phyloP scores from a whole-genome alignment of 108 stramenopile genomes.

The Cafeteria roenbergensis region DNA sequence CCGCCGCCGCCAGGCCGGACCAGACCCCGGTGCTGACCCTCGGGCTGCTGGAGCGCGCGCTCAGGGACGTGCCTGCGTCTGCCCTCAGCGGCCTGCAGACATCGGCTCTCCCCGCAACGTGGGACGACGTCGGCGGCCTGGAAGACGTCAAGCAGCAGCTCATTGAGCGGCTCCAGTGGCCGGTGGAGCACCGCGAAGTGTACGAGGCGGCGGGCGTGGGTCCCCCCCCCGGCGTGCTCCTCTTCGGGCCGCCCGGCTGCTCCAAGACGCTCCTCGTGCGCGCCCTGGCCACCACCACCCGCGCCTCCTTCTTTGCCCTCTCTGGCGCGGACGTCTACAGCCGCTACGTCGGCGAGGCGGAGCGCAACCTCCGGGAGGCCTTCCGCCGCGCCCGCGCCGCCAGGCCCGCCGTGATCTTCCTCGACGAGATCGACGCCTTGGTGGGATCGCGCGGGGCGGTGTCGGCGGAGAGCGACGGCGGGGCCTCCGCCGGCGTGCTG shows the following conservation, averaged over 20 bases:
- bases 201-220: slow-evolving; percentile 27
- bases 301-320: slow-evolving; percentile 15
- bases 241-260: slow-evolving; percentile 55
- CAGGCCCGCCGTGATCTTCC: slow-evolving; percentile 43
- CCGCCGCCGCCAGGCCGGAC: too few species aligned
- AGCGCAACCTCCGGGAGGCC: slow-evolving; percentile 30
- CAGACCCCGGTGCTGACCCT: too few species aligned
- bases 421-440: slow-evolving; percentile 51
- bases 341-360: slow-evolving; percentile 18
- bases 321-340: slow-evolving; percentile 15
- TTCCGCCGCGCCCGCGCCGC: slow-evolving; percentile 33
- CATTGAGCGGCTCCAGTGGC: slow-evolving; percentile 40
- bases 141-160: slow-evolving; percentile 37
- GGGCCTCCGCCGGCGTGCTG: slow-evolving; percentile 37
- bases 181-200: slow-evolving; percentile 28
- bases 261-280: slow-evolving; percentile 14
- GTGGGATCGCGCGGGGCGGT: slow-evolving; percentile 32
- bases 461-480: slow-evolving; percentile 26
- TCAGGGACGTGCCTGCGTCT: too few species aligned
- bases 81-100: too few species aligned
- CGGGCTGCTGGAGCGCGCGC: too few species aligned
- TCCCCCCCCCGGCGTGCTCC: slow-evolving; percentile 34
- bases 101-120: too few species aligned
- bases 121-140: slow-evolving; percentile 39
- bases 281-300: background rate